Evolutionary conservation across 2,329 filamentous ascomycete species (phyloP).

Genomic region (Colletotrichum sublineola): DNA sequence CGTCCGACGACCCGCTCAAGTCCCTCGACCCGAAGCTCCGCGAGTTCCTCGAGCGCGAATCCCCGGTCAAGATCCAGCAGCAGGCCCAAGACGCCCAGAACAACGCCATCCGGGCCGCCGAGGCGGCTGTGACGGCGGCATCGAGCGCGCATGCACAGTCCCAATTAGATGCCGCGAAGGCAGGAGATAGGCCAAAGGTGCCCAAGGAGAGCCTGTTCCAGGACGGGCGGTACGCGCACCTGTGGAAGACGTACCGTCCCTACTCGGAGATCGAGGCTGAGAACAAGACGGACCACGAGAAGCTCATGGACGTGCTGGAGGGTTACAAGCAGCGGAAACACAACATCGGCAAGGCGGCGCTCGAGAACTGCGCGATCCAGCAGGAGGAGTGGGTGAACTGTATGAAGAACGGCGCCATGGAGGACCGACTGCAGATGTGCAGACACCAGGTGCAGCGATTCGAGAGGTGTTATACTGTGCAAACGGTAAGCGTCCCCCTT

Average conservation of each 20-base stretch:
- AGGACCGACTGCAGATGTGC: constrained; percentile 83
- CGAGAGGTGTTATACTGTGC: constrained; percentile 89
- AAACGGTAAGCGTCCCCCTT: constrained; percentile 68
- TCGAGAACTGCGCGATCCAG: constrained; percentile 94
- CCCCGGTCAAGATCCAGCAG: constrained; percentile 75
- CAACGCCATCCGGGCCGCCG: constrained; percentile 41
- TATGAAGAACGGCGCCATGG: constrained; percentile 78
- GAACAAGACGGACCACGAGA: constrained; percentile 81
- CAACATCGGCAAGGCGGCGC: constrained; percentile 81
- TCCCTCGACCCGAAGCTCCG: constrained; percentile 86
- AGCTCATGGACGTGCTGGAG: constrained; percentile 83
- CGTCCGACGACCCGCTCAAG: constrained; percentile 70
- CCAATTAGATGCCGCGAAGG: constrained; percentile 14
- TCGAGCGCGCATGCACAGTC: constrained; percentile 30
- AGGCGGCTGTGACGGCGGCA: constrained; percentile 41
- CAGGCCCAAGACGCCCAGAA: constrained; percentile 26
- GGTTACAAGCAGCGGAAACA: constrained; percentile 86
- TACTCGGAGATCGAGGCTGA: constrained; percentile 77
- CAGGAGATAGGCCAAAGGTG: constrained; percentile 49
- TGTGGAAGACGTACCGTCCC: constrained; percentile 93
- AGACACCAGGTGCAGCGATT: constrained; percentile 81
- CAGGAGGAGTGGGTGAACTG: constrained; percentile 87
- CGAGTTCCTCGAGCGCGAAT: constrained; percentile 87
- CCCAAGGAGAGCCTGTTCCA: constrained; percentile 67
- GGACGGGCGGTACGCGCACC: constrained; percentile 79